These are phyloP conservation scores for Backusella morwellensis DNA, from an alignment of 192 early-diverging fungal genomes.

Conservation along the genomic window DNA sequence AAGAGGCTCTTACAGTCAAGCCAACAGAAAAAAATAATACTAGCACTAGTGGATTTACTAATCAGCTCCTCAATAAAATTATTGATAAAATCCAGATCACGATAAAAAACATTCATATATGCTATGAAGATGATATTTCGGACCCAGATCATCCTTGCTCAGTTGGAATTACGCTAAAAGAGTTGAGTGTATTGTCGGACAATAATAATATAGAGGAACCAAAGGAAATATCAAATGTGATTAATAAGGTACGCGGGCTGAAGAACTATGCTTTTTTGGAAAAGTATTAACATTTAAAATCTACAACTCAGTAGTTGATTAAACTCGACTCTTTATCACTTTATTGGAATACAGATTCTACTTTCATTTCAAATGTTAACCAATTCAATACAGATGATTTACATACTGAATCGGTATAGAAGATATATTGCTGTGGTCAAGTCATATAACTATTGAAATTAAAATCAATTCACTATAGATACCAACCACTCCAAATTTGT, in stretches of 20 bases:
- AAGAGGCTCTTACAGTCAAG: constrained; percentile 25
- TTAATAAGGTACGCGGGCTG: constrained; percentile 55
- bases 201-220: constrained; percentile 48
- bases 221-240: constrained; percentile 59
- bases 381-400: not conserved
- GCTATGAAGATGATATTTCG: constrained; percentile 79
- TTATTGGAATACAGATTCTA: constrained; percentile 74
- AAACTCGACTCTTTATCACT: constrained; percentile 59
- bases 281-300: not conserved
- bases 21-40: constrained; percentile 9
- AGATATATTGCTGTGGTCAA: not conserved
- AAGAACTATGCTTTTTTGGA: not conserved
- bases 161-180: constrained; percentile 71
- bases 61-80: constrained; percentile 76
- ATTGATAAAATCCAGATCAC: constrained; percentile 85
- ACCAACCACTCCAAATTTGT: constrained; percentile 35
- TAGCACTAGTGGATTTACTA: constrained; percentile 55
- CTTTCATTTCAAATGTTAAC: not conserved
- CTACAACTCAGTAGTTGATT: constrained; percentile 42
- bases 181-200: constrained; percentile 79
- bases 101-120: constrained; percentile 82
- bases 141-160: constrained; percentile 68
- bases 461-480: constrained; percentile 36
- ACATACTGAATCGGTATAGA: constrained; percentile 16
- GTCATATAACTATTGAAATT: not conserved